Percentiles rank a stretch among this genome's conserved stretches.
These are phyloP conservation scores for Hemileccinum impolitum DNA, from an alignment of 768 basidiomycete genomes.

Conservation along the genomic window DNA sequence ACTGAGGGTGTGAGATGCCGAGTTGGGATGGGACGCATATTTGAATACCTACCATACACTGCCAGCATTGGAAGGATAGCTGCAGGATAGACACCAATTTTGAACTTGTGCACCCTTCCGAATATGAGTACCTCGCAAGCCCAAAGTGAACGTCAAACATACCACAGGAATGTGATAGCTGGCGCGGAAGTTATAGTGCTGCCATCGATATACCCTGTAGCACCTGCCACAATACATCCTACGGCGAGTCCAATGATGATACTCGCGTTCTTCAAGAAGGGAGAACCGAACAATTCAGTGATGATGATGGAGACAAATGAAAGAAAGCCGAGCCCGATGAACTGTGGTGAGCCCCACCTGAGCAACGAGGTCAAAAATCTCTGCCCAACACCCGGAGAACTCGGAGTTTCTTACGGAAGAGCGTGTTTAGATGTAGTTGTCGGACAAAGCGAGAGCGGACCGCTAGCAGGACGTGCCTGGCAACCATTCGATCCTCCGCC, in stretches of 20 bases:
- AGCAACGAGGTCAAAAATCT: not conserved
- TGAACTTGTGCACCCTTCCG: slow-evolving; percentile 69
- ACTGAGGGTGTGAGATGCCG: slow-evolving; percentile 36
- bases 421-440: slow-evolving; percentile 67
- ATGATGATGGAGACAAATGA: slow-evolving; percentile 74
- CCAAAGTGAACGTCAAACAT: not conserved
- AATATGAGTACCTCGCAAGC: not conserved
- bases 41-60: slow-evolving; percentile 43
- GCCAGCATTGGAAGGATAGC: slow-evolving; percentile 60
- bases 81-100: slow-evolving; percentile 71
- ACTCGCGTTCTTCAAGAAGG: slow-evolving; percentile 78
- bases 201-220: slow-evolving; percentile 36
- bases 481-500: slow-evolving; percentile 81
- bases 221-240: slow-evolving; percentile 79
- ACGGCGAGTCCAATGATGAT: slow-evolving; percentile 73
- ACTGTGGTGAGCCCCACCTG: slow-evolving; percentile 79
- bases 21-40: not conserved
- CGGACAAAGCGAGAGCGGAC: slow-evolving; percentile 71
- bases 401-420: slow-evolving; percentile 44
- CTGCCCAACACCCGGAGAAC: not conserved
- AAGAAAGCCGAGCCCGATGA: slow-evolving; percentile 85
- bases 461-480: slow-evolving; percentile 51
- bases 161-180: too few species aligned
- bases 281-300: slow-evolving; percentile 79
- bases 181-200: too few species aligned